These are phyloP conservation scores for Lotmaria passim DNA, from an alignment of 208 protist species.

Conservation along the genomic window DNA sequence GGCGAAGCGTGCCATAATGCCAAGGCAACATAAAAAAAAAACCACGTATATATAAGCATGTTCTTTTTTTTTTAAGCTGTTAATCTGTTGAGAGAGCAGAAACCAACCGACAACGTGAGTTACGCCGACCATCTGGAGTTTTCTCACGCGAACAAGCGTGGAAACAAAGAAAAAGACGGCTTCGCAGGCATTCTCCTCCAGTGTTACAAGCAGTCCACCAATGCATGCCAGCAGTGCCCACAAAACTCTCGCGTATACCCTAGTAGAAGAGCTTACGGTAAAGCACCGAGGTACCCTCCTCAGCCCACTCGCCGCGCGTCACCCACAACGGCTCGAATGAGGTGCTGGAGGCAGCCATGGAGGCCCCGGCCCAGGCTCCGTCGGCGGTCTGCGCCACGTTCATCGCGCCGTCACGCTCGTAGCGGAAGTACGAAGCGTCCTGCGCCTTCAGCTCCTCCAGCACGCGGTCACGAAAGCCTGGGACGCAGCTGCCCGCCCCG, in stretches of 20 bases:
- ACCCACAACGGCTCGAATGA: conserved; percentile 85
- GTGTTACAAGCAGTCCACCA: too few relatives aligned
- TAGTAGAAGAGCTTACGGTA: conserved; percentile 80
- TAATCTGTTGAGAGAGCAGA: too few relatives aligned
- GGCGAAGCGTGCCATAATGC: too few relatives aligned
- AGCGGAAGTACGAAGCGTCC: conserved; percentile 83
- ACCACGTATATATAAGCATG: background rate
- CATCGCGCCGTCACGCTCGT: conserved; percentile 63
- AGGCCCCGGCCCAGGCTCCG: conserved; percentile 78
- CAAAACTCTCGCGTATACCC: background rate
- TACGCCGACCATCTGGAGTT: too few relatives aligned
- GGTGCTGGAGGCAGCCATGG: conserved; percentile 76
- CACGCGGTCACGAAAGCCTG: conserved; percentile 60
- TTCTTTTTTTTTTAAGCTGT: background rate
- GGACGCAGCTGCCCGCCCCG: conserved; percentile 47
- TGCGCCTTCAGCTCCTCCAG: conserved; percentile 59
- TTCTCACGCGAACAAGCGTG: too few relatives aligned
- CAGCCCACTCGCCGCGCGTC: conserved; percentile 70
- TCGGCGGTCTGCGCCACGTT: conserved; percentile 34
- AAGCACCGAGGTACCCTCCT: conserved; percentile 72
- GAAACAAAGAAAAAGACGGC: too few relatives aligned
- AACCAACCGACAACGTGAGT: too few relatives aligned
- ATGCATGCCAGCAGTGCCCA: too few relatives aligned
- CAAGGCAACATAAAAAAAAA: too few relatives aligned
- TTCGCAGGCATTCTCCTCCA: too few relatives aligned